phyloP scores from a whole-genome alignment of 2,329 filamentous ascomycete genomes.

The Cladophialophora chaetospira region DNA sequence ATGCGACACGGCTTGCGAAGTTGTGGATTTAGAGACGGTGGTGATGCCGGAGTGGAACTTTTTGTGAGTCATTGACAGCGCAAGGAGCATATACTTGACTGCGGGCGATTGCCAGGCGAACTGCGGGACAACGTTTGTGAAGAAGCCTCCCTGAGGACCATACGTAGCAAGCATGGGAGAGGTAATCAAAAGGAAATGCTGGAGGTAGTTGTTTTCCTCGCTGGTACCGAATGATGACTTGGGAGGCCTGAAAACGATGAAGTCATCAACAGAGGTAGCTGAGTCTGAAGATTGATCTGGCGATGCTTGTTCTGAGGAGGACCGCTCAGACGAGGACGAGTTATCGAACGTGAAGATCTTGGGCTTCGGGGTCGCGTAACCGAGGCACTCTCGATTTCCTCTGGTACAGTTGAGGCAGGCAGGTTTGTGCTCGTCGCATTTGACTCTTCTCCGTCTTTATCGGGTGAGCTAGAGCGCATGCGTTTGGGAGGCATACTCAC shows the following conservation, averaged over 20 bases:
- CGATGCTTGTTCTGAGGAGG: background rate
- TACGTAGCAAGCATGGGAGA: constrained; percentile 12
- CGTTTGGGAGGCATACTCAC: background rate
- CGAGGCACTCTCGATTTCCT: constrained; percentile 37
- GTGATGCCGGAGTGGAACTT: constrained; percentile 3
- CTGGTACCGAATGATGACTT: constrained; percentile 13
- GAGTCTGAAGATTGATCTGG: background rate
- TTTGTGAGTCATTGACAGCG: constrained; percentile 10
- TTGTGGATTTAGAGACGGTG: background rate
- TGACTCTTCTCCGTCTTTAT: constrained; percentile 39
- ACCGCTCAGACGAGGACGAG: no score
- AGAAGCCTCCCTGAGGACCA: constrained; percentile 14
- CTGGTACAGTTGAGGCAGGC: constrained; percentile 38
- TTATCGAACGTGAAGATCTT: background rate
- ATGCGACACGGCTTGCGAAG: background rate
- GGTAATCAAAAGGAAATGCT: constrained; percentile 7
- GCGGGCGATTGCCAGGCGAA: constrained; percentile 7
- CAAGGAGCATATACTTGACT: constrained; percentile 15
- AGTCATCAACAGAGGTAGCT: background rate
- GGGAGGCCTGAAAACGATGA: background rate
- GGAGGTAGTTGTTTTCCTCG: constrained; percentile 9
- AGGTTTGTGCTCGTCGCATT: constrained; percentile 42
- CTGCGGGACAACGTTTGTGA: constrained; percentile 13
- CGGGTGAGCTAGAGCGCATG: background rate
- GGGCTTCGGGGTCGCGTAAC: constrained; percentile 31